Conservation (phyloP, 2,329 filamentous ascomycete genomes). For the Rutstroemia sp. region DNA sequence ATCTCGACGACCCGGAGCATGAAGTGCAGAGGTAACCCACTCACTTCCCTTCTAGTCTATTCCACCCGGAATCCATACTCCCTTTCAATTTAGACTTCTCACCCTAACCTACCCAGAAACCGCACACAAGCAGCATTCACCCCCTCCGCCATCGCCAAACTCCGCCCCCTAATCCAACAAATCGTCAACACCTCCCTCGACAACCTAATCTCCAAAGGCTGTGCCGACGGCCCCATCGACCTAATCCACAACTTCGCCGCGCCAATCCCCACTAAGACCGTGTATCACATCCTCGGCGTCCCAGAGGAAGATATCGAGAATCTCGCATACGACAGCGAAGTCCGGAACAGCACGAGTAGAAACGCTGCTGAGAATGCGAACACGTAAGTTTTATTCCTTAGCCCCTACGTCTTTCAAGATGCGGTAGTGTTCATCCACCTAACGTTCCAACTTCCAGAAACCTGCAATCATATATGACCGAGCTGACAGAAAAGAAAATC, state of each 20-base stretch:
- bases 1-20: slow-evolving; percentile 43
- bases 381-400: slow-evolving; percentile 22
- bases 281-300: neutral
- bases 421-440: no score
- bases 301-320: slow-evolving; percentile 30
- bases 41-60: neutral
- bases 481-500: neutral
- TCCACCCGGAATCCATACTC: neutral
- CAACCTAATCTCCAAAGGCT: slow-evolving; percentile 32
- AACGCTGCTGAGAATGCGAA: neutral
- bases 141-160: slow-evolving; percentile 31
- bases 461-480: neutral
- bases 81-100: no score
- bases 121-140: slow-evolving; percentile 38
- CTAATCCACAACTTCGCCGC: slow-evolving; percentile 40
- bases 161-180: slow-evolving; percentile 40
- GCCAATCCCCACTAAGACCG: slow-evolving; percentile 35
- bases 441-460: neutral
- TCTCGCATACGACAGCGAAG: neutral
- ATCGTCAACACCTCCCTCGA: slow-evolving; percentile 39
- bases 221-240: slow-evolving; percentile 34
- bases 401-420: neutral
- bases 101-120: neutral
- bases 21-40: slow-evolving; percentile 35
- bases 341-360: neutral